These are phyloP conservation scores for Ophiostoma populinum DNA, from an alignment of 2,329 filamentous ascomycete genomes.

Conservation along the genomic window DNA sequence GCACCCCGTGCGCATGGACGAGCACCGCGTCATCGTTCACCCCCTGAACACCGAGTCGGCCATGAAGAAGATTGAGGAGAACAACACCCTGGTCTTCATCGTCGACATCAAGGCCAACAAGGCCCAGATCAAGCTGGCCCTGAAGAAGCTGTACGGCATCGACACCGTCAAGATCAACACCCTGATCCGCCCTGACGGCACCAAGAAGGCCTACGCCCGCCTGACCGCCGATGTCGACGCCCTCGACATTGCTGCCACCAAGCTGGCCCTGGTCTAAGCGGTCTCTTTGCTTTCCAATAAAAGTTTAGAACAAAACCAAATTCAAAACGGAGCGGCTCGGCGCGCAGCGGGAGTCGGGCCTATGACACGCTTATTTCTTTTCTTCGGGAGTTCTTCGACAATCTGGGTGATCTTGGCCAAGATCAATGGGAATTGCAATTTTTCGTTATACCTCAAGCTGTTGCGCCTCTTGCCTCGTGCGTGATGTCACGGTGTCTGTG, in stretches of 20 bases:
- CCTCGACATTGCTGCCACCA: conserved; percentile 97
- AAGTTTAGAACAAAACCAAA: conserved; percentile 1
- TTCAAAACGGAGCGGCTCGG: conserved; percentile 4
- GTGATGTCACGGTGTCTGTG: no score
- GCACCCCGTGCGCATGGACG: conserved; percentile 79
- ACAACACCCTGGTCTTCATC: conserved; percentile 99
- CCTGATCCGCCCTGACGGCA: conserved; percentile 88
- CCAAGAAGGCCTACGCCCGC: conserved; percentile 97
- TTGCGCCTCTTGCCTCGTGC: no score
- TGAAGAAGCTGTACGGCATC: conserved; percentile 99
- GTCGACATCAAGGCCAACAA: conserved; percentile 98
- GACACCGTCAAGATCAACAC: conserved; percentile 99
- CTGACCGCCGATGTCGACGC: conserved; percentile 94
- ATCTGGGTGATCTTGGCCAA: conserved; percentile 3
- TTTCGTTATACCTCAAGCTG: neutral
- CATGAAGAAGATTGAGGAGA: conserved; percentile 99
- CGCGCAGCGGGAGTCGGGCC: no score
- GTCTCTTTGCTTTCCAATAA: neutral
- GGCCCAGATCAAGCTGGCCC: conserved; percentile 93
- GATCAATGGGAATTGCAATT: conserved; percentile 3
- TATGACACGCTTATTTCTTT: conserved; percentile 1
- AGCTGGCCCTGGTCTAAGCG: conserved; percentile 88
- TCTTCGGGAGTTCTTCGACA: neutral
- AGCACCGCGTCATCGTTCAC: conserved; percentile 95
- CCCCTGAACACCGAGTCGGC: conserved; percentile 98